A percentile compares a stretch with the other conserved stretches of the same genome.
Conservation (phyloP, 139 green algal species). For the Gonium pectorale region DNA sequence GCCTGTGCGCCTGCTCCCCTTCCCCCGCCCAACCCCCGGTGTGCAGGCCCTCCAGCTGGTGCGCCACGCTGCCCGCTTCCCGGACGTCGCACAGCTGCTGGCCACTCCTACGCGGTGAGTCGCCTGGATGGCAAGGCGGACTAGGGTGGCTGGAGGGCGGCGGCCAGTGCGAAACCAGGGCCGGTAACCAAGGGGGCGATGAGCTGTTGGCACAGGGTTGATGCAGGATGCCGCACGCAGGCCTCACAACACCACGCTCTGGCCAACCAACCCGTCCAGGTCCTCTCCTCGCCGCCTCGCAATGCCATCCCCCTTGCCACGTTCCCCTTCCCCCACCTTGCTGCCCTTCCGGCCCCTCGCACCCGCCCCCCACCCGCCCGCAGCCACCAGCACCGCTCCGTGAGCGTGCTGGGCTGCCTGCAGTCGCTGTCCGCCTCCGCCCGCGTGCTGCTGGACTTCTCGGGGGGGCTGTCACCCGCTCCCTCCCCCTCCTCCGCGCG, state of each 20-base stretch:
- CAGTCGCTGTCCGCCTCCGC: background rate
- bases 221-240: too few species aligned
- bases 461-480: background rate
- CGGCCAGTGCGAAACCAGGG: too few species aligned
- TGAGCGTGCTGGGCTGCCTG: constrained; percentile 29
- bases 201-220: too few species aligned
- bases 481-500: background rate
- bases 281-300: too few species aligned
- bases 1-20: too few species aligned
- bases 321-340: too few species aligned
- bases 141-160: background rate
- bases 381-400: background rate
- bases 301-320: too few species aligned
- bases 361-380: too few species aligned
- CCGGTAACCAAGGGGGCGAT: too few species aligned
- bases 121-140: background rate
- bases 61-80: background rate
- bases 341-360: too few species aligned
- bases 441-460: background rate
- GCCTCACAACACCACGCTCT: too few species aligned
- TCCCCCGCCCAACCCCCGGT: background rate
- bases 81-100: constrained; percentile 25
- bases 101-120: background rate
- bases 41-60: constrained; percentile 19
- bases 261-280: too few species aligned